Percentiles rank a stretch among this genome's conserved stretches.
These are phyloP conservation scores for Naganishia vishniacii DNA, from an alignment of 768 basidiomycete species.

Conservation along the genomic window DNA sequence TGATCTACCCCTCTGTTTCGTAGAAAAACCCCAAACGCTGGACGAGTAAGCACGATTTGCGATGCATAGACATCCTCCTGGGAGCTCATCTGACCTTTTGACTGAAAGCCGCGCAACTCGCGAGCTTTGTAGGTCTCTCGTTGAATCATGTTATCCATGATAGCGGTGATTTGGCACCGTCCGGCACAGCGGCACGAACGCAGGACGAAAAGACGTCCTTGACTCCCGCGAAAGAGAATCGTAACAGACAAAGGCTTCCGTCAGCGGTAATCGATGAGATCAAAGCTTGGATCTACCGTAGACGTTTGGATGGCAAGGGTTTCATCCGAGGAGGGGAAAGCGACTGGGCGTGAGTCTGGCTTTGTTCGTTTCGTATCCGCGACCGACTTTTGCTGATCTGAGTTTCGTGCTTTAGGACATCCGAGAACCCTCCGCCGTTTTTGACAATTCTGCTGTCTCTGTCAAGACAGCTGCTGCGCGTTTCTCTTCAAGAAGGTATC, in stretches of 20 bases:
- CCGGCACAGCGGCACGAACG: neutral
- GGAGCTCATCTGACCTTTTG: neutral
- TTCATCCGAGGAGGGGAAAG: neutral
- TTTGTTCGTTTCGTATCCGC: neutral
- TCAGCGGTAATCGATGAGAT: neutral
- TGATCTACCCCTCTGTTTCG: neutral
- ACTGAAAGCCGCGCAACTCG: neutral
- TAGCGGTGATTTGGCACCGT: neutral
- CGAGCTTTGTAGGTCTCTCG: neutral
- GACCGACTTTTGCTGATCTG: neutral
- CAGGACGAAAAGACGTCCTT: neutral
- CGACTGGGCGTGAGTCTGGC: constrained; percentile 1
- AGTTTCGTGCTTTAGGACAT: neutral
- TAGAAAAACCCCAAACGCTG: neutral
- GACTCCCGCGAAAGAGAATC: neutral
- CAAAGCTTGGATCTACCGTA: constrained; percentile 1
- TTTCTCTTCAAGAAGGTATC: neutral
- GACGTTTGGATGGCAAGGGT: neutral
- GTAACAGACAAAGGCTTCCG: neutral
- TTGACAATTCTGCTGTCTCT: neutral
- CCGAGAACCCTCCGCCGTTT: neutral
- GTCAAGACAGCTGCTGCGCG: neutral
- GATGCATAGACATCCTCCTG: neutral
- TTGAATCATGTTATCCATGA: neutral
- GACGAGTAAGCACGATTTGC: neutral